Conservation (phyloP, 2,329 filamentous ascomycete genomes). For the Aspergillus tanneri region DNA sequence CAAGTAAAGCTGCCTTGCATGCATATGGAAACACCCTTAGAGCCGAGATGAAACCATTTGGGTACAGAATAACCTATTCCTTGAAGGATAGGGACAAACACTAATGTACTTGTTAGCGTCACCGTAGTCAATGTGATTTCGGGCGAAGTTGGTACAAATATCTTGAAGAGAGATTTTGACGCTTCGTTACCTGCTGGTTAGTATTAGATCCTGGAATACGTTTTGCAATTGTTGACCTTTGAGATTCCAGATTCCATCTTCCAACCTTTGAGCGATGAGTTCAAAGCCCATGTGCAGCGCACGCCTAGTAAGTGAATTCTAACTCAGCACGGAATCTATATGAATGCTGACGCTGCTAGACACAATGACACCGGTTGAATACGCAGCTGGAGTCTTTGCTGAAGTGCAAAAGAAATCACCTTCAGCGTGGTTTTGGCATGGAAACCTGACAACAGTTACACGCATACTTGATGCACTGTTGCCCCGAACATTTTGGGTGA, state of each 20-base stretch:
- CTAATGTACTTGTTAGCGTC: neutral
- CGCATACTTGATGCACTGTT: neutral
- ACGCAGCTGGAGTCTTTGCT: neutral
- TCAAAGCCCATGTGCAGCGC: neutral
- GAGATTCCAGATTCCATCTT: neutral
- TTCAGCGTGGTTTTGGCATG: neutral
- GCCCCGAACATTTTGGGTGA: neutral
- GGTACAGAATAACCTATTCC: neutral
- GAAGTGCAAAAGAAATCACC: neutral
- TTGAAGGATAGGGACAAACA: neutral
- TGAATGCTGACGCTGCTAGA: neutral
- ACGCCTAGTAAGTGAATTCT: neutral
- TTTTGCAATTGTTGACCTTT: neutral
- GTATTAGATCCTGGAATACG: neutral
- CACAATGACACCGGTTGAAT: neutral
- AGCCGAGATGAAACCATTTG: conserved; percentile 11
- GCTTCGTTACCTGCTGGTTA: neutral
- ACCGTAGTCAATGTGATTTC: conserved; percentile 10
- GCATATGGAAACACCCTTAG: conserved; percentile 10
- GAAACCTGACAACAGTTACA: neutral
- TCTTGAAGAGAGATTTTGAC: conserved; percentile 3
- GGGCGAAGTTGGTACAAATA: conserved; percentile 11
- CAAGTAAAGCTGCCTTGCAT: conserved; percentile 11
- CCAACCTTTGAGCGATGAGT: neutral
- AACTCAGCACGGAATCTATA: too few relatives aligned